Base-by-base conservation (phyloP, 371 early-diverging fungal species). In the Circinella umbellata region DNA sequence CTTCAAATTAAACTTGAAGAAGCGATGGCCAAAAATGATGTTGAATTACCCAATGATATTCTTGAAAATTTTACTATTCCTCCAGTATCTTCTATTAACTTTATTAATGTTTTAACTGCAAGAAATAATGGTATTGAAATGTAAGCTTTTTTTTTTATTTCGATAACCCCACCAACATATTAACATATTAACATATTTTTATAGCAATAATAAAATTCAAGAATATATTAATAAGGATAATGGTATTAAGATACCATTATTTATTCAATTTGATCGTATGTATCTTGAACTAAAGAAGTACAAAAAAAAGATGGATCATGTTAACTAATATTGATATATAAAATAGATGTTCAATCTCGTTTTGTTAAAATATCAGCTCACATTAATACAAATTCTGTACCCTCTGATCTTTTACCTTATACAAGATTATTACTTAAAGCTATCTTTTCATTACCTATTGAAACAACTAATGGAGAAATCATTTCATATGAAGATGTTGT, bases 201-300 rank as follows among this genome's bases (percentile, higher is more conserved):
- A 18, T 67, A 85, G 86, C 39, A 63, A 78, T 10, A 90, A 89
- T 48, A 69, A 71, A 35, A 78, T 91, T 7, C 90, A 90, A 74
- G 70, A 74, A 10, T 76, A 88, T 61, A 62, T 90, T 35, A 83
- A 90, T 54, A 69, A 72, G 17, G 89, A 89, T 66, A 60, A 75
- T 46, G 34, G 49, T n/a, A 80, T 76, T 15, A 70, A 84, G n/a
- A 61, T 90, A 1, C 90, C 90, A 53, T 75, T 87, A 47, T 89
- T 88, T 72, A 86, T 90, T 47, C 89, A 91, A 69, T 89, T 76
- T 71, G 89, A 89, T 63, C 87, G 89, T 88, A 84, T 69, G 85
- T 82, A n/a, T 49, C 14, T n/a, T 49, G 15, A 49, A 49, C 5
- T 9, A 49, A 49, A 39, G 10, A 39, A 10, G 10, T 6, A 39